Conservation (phyloP, 2,329 filamentous ascomycete genomes). For the Ophiocordyceps robertsii region DNA sequence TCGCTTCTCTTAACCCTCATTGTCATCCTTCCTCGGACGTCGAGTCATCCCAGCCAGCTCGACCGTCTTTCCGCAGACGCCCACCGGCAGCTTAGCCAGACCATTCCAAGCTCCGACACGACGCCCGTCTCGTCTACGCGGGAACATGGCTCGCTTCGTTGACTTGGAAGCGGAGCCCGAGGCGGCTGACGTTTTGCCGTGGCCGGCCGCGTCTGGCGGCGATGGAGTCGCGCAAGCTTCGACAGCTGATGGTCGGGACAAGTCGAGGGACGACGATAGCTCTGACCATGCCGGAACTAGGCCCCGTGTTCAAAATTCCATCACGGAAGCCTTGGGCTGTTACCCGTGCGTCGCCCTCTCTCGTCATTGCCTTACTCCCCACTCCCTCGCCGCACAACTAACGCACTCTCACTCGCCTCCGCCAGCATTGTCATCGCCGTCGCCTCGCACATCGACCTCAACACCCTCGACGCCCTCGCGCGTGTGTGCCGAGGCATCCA, state of each 20-base stretch:
- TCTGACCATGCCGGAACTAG: not conserved
- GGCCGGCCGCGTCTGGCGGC: not conserved
- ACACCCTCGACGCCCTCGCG: constrained; percentile 72
- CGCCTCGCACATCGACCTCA: constrained; percentile 69
- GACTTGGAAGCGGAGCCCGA: constrained; percentile 8
- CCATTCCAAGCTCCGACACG: too few species aligned
- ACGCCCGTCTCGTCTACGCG: too few species aligned
- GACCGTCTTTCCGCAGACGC: too few species aligned
- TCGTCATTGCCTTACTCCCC: not conserved
- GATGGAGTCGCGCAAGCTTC: not conserved
- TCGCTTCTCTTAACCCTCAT: not conserved
- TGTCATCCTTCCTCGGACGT: not conserved
- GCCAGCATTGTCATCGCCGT: constrained; percentile 64
- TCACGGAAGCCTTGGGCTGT: constrained; percentile 19
- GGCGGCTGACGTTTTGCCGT: not conserved
- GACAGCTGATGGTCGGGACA: not conserved
- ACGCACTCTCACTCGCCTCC: not conserved
- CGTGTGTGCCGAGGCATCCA: constrained; percentile 71
- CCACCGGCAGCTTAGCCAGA: too few species aligned
- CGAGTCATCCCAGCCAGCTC: not conserved
- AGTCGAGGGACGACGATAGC: not conserved
- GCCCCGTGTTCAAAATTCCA: constrained; percentile 6
- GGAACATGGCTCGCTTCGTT: constrained; percentile 10
- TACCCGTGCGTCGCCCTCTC: constrained; percentile 16
- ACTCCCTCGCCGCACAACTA: not conserved